Evolutionary conservation across 2,329 filamentous ascomycete species (phyloP), one percentile per base, ranked within the genome.

Genomic region (Colletotrichum viniferum): DNA sequence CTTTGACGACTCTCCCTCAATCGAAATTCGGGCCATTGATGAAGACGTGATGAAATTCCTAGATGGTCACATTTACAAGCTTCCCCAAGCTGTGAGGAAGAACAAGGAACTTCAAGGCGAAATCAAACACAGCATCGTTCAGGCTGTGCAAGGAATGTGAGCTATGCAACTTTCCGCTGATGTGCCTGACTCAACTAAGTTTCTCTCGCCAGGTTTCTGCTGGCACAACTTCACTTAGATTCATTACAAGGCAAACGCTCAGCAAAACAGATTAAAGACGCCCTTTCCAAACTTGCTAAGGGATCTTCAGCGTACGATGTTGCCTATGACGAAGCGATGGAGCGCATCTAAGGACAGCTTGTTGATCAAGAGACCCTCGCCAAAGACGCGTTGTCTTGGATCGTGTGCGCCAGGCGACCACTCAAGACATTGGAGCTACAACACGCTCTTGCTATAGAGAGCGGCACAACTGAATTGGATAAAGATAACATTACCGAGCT

Each of bases 241-340:
- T 76, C 76, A 7, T 14, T 77, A 3, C 28, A 24, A 13, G 65
- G 69, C 2, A 63, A 43, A 65, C 10, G 26, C 43, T 82, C 83
- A 0, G 58, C 69, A 1, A 86, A 84, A 60, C 79, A 78, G 2
- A 77, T 90, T 7, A 75, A 77, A 34, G 68, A 26, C 1, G 80
- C 82, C 4, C 76, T 89, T 2, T 14, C 71, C 32, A 79, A 77
- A 0, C 76, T 89, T 0, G 77, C 80, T 0, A 81, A 56, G 16
- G 83, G 83, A 10, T 78, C 79, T 5, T 66, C 79, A 14, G 81
- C 80, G 4, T 84, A 86, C 18, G 79, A 86, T 18, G 7, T 77
- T 13, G 84, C 85, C 0, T 91, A 91, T 62, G 72, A 82, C 0
- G 76, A 84, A 0, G 83, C 85, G 0, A 86, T 90, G 79, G 52